Evolutionary conservation across 2,329 filamentous ascomycete species (phyloP).

Genomic region (Purpureocillium takamizusanense): DNA sequence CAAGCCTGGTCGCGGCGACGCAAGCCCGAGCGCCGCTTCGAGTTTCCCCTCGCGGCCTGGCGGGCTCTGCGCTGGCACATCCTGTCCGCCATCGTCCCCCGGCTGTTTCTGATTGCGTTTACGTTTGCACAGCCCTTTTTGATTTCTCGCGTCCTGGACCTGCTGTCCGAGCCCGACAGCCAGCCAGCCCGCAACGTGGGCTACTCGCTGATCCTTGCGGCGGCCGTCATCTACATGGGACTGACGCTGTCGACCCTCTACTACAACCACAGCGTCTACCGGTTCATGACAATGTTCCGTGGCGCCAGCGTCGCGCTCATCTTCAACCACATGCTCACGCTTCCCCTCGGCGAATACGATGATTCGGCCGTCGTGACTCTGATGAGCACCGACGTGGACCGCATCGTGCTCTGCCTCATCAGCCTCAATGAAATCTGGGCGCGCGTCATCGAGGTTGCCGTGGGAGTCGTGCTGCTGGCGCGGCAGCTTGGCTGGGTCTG

Average conservation of each 20-base stretch:
- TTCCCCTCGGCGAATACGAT: conserved; percentile 5
- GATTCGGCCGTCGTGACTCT: conserved; percentile 7
- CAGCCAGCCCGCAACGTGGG: conserved; percentile 1
- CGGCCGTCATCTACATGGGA: conserved; percentile 11
- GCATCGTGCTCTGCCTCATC: conserved; percentile 3
- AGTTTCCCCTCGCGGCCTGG: conserved; percentile 3
- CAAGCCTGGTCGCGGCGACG: conserved; percentile 5
- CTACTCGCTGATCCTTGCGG: conserved; percentile 9
- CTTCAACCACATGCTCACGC: conserved; percentile 10
- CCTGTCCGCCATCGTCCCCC: conserved; percentile 12
- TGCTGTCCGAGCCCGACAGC: conserved; percentile 2
- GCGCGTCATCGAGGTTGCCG: conserved; percentile 8
- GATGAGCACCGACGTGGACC: conserved; percentile 8
- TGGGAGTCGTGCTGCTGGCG: conserved; percentile 10
- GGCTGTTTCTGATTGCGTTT: conserved; percentile 15
- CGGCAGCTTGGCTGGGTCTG: conserved; percentile 11
- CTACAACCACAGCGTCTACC: conserved; percentile 10
- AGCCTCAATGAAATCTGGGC: conserved; percentile 12
- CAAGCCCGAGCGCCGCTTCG: conserved; percentile 4
- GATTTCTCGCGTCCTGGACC: conserved; percentile 7
- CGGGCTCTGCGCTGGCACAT: conserved; percentile 5
- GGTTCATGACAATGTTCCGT: conserved; percentile 13
- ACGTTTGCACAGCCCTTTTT: conserved; percentile 21
- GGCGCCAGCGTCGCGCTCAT: conserved; percentile 10
- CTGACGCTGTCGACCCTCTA: conserved; percentile 7